Conservation (phyloP, 768 basidiomycete genomes). For the Rhodotorula toruloides region DNA sequence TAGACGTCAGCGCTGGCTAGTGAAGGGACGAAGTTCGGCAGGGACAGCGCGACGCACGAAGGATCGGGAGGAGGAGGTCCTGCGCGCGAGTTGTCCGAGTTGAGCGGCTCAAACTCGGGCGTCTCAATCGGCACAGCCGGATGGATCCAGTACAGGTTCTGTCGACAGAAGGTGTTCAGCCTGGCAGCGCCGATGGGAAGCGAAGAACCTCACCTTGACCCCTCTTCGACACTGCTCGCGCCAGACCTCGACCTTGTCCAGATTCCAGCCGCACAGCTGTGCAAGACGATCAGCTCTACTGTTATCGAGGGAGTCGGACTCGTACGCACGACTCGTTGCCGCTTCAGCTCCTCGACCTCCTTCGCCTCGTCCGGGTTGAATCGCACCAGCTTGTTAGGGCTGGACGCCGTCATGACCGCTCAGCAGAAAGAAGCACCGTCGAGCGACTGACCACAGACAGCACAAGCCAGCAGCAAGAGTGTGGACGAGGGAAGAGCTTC, state of each 20-base stretch:
- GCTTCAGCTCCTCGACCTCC: slow-evolving; percentile 9
- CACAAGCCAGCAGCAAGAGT: too few relatives aligned
- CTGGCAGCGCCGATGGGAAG: neutral
- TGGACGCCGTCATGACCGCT: neutral
- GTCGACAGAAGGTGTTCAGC: neutral
- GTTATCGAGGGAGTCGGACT: neutral
- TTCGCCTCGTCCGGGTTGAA: slow-evolving; percentile 14
- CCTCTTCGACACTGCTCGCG: neutral
- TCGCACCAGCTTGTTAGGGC: neutral
- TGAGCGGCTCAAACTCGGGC: neutral
- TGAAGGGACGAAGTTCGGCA: too few relatives aligned
- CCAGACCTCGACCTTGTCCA: slow-evolving; percentile 18
- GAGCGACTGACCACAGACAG: too few relatives aligned
- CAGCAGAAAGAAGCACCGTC: neutral
- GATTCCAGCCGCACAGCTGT: slow-evolving; percentile 29
- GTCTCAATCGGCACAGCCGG: neutral
- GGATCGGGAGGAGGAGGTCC: slow-evolving; percentile 23
- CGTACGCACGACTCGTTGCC: slow-evolving; percentile 14
- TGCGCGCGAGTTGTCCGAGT: neutral
- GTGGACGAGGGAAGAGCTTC: too few relatives aligned
- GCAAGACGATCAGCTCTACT: neutral
- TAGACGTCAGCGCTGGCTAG: too few relatives aligned
- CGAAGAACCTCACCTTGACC: slow-evolving; percentile 5
- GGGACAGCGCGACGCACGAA: too few relatives aligned
- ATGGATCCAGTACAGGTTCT: slow-evolving; percentile 32